Base-by-base conservation (phyloP, 2,329 filamentous ascomycete species). In the Dothiorella sarmentorum region DNA sequence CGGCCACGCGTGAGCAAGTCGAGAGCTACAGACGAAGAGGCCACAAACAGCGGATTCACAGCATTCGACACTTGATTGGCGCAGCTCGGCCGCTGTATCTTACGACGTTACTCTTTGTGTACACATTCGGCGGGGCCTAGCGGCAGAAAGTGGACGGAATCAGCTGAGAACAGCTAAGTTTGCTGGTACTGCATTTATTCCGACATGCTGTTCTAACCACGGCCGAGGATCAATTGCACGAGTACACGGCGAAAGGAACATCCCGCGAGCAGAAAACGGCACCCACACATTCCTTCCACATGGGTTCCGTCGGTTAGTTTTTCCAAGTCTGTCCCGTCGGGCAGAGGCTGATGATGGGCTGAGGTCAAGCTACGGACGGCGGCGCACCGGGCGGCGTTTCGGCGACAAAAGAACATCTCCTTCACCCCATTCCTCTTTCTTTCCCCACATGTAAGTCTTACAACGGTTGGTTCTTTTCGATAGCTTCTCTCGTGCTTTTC, bases 111-210 rank as follows among this genome's bases (percentile, higher is more conserved):
- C 7, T 38, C 18, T 47, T 51, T 42, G 20, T 13, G 35, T 17
- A n/a, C 44, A 43, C 10, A n/a, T 27, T 24, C 49, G 49, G 49
- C 33, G 24, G 24, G 29, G 24, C 10, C 26, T 35, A 4, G 31
- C 49, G n/a, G 35, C 20, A 37, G 37, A 11, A 49, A 31, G 43
- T 40, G 45, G 37, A 43, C 26, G 18, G 20, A 44, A 40, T 43
- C 56, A 43, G 56, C 56, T 58, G 56, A 58, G 44, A 58, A 44
- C 56, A 58, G 56, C 56, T 58, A 58, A 58, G 56, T 58, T 58
- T 58, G 56, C 56, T 58, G 56, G 56, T 43, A 58, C 15, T 58
- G 44, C 20, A 29, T 58, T 38, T 35, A 22, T 17, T 29, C 38
- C 26, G 27, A 52, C 33, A 40, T 29, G 56, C 56, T 51, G 56